Evolutionary conservation across 176 grass and related monocot genomes (phyloP).

Genomic region (Hordeum vulgare): DNA sequence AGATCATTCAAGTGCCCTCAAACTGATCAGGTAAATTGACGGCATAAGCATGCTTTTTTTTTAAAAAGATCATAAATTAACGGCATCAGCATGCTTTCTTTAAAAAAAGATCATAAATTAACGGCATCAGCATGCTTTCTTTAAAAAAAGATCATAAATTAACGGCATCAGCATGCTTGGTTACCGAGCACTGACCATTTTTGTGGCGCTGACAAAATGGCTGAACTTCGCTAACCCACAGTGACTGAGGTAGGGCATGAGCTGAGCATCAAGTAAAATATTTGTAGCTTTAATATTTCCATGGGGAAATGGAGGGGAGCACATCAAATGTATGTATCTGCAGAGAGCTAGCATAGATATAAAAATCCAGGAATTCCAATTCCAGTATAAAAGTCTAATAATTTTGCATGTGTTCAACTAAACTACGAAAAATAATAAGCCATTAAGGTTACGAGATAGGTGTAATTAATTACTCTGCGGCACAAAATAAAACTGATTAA

Average conservation of each 20-base stretch:
- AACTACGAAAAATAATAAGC: background rate
- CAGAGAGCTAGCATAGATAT: conserved; percentile 5
- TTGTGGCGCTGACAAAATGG: conserved; percentile 50
- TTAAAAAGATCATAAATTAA: conserved; percentile 14
- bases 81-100: conserved; percentile 6
- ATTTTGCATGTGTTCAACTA: background rate
- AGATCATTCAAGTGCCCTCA: background rate
- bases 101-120: conserved; percentile 18
- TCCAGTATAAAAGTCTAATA: background rate
- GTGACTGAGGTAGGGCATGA: conserved; percentile 84
- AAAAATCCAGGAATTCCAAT: background rate
- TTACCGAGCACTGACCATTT: conserved; percentile 40
- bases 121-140: background rate
- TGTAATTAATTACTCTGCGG: background rate
- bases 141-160: conserved; percentile 10
- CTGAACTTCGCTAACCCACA: conserved; percentile 61
- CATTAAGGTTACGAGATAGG: background rate
- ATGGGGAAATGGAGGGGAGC: conserved; percentile 80
- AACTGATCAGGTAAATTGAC: conserved; percentile 9
- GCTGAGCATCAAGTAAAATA: conserved; percentile 92
- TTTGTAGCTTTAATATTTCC: conserved; percentile 91
- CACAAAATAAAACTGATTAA: conserved; percentile 1
- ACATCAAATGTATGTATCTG: conserved; percentile 81
- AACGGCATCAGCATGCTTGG: conserved; percentile 3
- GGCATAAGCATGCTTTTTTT: conserved; percentile 5